phyloP scores from a whole-genome alignment of 768 basidiomycete species.

The Suillus hirtellus region DNA sequence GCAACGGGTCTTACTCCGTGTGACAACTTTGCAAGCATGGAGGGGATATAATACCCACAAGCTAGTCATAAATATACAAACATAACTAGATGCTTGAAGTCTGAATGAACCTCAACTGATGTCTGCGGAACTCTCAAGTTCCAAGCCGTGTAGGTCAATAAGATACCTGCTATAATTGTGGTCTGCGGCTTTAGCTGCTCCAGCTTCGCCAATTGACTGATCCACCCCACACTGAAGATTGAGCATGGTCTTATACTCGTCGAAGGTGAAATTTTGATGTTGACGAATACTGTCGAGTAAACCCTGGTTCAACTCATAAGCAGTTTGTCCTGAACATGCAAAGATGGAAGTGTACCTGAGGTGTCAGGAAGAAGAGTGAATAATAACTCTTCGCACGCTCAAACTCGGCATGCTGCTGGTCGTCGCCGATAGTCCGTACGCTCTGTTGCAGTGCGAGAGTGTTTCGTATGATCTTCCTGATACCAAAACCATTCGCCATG shows the following conservation, averaged over 20 bases:
- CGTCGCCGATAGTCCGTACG: conserved; percentile 72
- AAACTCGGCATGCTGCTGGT: conserved; percentile 64
- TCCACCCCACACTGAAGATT: conserved; percentile 87
- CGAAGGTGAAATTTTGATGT: conserved; percentile 73
- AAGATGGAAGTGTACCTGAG: conserved; percentile 51
- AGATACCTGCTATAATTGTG: conserved; percentile 84
- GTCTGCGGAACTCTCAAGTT: conserved; percentile 51
- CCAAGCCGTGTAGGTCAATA: conserved; percentile 86
- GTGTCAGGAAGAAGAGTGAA: conserved; percentile 69
- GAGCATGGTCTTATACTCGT: conserved; percentile 91
- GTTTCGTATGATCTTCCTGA: conserved; percentile 86
- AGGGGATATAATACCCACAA: neutral
- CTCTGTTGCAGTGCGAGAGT: conserved; percentile 91
- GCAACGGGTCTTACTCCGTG: neutral
- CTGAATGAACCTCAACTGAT: conserved; percentile 19
- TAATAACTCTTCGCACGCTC: conserved; percentile 80
- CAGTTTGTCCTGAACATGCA: conserved; percentile 9
- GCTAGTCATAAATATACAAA: conserved; percentile 14
- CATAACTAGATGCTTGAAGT: neutral
- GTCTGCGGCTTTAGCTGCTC: conserved; percentile 54
- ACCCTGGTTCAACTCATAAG: conserved; percentile 45
- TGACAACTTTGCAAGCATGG: neutral
- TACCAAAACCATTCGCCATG: conserved; percentile 69
- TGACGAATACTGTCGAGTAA: conserved; percentile 73
- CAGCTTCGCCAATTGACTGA: conserved; percentile 52